Evolutionary conservation across 2,329 filamentous ascomycete genomes (phyloP).

Genomic region (Aspergillus neoniger): DNA sequence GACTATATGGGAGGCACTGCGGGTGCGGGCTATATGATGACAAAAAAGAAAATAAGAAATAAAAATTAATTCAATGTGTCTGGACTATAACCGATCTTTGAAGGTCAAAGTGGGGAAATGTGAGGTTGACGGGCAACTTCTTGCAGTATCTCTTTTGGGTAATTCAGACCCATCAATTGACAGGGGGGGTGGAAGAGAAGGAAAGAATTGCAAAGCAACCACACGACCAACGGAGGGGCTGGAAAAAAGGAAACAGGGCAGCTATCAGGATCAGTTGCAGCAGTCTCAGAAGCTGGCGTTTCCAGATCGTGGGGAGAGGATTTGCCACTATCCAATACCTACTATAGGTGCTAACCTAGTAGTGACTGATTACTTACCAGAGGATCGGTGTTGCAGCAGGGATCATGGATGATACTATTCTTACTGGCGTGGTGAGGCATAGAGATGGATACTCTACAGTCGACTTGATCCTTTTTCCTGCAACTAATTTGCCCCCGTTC

Average conservation of each 20-base stretch:
- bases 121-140: not conserved
- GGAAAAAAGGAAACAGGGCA: conserved; percentile 15
- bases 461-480: conserved; percentile 2
- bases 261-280: conserved; percentile 7
- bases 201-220: conserved; percentile 13
- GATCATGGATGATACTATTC: conserved; percentile 9
- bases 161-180: conserved; percentile 19
- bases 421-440: conserved; percentile 19
- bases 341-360: not conserved
- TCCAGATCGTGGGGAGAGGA: conserved; percentile 32
- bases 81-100: conserved; percentile 5
- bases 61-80: not conserved
- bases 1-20: not conserved
- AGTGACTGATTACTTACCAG: conserved; percentile 15
- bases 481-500: conserved; percentile 2
- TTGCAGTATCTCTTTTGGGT: conserved; percentile 23
- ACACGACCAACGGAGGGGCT: conserved; percentile 1
- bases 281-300: conserved; percentile 14
- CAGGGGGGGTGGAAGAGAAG: conserved; percentile 6
- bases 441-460: conserved; percentile 1
- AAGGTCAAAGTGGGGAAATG: conserved; percentile 6
- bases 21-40: not conserved
- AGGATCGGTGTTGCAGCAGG: conserved; percentile 23
- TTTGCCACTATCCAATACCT: conserved; percentile 25
- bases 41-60: not conserved